Evolutionary conservation across 768 basidiomycete genomes (phyloP).

Genomic region (Zangia roseola): DNA sequence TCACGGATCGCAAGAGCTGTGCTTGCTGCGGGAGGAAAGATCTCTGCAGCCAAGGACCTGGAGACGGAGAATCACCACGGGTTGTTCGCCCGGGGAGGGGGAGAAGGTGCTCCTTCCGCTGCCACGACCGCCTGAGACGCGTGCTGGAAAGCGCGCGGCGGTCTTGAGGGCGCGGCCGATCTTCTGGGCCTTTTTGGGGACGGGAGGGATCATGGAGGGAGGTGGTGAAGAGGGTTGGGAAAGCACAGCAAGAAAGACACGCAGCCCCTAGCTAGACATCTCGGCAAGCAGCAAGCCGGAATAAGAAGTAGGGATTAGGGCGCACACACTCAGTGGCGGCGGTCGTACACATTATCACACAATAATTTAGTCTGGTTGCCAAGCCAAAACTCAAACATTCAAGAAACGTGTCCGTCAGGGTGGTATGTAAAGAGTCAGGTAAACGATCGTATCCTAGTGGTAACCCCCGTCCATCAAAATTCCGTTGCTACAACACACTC

Average conservation of each 20-base stretch:
- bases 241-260: conserved; percentile 12
- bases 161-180: conserved; percentile 59
- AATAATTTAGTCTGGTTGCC: not conserved
- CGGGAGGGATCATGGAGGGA: conserved; percentile 29
- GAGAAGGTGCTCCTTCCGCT: conserved; percentile 36
- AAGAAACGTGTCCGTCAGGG: not conserved
- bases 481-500: not conserved
- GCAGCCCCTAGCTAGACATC: conserved; percentile 12
- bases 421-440: not conserved
- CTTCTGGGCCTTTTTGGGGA: conserved; percentile 46
- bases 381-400: not conserved
- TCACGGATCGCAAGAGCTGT: conserved; percentile 76
- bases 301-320: not conserved
- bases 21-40: conserved; percentile 62
- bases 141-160: conserved; percentile 54
- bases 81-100: conserved; percentile 60
- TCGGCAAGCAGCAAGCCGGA: not conserved
- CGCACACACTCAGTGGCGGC: too few species aligned
- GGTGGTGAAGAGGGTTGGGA: not conserved
- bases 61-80: conserved; percentile 64
- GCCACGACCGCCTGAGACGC: conserved; percentile 42
- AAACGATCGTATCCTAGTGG: not conserved
- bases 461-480: not conserved
- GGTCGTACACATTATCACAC: too few species aligned
- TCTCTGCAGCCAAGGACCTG: conserved; percentile 66